Evolutionary conservation across 106 monocot genomes (phyloP).

Genomic region (Dioscorea zingiberensis): DNA sequence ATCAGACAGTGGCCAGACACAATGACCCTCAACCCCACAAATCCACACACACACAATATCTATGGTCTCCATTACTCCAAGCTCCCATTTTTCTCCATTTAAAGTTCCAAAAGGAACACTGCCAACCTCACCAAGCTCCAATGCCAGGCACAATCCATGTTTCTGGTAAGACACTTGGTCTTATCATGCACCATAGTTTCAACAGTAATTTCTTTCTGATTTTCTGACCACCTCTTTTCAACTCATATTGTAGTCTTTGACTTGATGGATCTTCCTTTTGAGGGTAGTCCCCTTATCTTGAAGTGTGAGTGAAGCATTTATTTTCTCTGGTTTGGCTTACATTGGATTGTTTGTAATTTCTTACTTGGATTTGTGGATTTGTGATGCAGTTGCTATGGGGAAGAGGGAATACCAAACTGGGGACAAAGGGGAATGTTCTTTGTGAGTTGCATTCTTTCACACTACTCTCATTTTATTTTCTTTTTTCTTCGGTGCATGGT

Average conservation of each 20-base stretch:
- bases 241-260: slow-evolving; percentile 31
- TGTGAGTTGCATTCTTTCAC: slow-evolving; percentile 35
- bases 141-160: slow-evolving; percentile 69
- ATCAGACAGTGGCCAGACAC: not conserved
- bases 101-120: too few species aligned
- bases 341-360: not conserved
- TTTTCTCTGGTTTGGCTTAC: not conserved
- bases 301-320: slow-evolving; percentile 30
- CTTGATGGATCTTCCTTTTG: slow-evolving; percentile 30
- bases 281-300: slow-evolving; percentile 14
- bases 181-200: not conserved
- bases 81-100: not conserved
- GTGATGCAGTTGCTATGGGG: slow-evolving; percentile 58
- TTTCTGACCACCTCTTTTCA: not conserved
- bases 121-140: not conserved
- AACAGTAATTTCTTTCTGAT: not conserved
- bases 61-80: slow-evolving; percentile 5
- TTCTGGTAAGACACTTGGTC: slow-evolving; percentile 26
- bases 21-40: not conserved
- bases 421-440: slow-evolving; percentile 44
- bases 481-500: not conserved
- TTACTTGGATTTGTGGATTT: not conserved
- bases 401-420: slow-evolving; percentile 44
- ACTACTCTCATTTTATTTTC: not conserved
- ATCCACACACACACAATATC: not conserved